Percentiles rank a stretch among this genome's conserved stretches.
Conservation (phyloP, 2,329 filamentous ascomycete species). For the Ophiostoma populinum region DNA sequence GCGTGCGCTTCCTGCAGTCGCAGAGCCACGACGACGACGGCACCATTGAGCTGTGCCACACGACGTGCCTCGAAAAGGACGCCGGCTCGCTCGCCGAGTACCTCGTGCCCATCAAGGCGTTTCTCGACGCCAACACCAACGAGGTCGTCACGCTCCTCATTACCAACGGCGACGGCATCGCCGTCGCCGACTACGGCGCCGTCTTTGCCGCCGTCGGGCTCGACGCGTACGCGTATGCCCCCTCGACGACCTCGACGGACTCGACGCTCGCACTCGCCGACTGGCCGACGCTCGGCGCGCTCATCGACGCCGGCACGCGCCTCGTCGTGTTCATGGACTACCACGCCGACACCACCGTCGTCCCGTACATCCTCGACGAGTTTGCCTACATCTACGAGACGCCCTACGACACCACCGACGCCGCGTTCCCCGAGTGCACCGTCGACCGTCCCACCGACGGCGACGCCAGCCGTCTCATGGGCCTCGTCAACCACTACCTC, state of each 20-base stretch:
- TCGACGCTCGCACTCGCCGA: conserved; percentile 21
- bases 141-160: conserved; percentile 47
- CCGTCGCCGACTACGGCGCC: conserved; percentile 34
- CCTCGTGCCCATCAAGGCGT: conserved; percentile 38
- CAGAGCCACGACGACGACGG: conserved; percentile 40
- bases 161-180: conserved; percentile 42
- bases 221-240: conserved; percentile 36
- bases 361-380: conserved; percentile 47
- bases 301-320: conserved; percentile 45
- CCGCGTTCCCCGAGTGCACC: conserved; percentile 44
- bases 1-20: conserved; percentile 46
- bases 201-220: conserved; percentile 39
- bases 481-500: conserved; percentile 46
- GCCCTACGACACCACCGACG: conserved; percentile 43
- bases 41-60: conserved; percentile 45
- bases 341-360: conserved; percentile 26
- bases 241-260: conserved; percentile 19
- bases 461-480: conserved; percentile 24
- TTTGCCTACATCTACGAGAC: conserved; percentile 54
- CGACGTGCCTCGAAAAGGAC: conserved; percentile 40
- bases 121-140: conserved; percentile 38
- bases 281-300: conserved; percentile 52
- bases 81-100: conserved; percentile 38
- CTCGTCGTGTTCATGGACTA: conserved; percentile 61
- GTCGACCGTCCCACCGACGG: conserved; percentile 40